phyloP scores from a whole-genome alignment of 192 early-diverging fungal species.

The Coemansia furcata region DNA sequence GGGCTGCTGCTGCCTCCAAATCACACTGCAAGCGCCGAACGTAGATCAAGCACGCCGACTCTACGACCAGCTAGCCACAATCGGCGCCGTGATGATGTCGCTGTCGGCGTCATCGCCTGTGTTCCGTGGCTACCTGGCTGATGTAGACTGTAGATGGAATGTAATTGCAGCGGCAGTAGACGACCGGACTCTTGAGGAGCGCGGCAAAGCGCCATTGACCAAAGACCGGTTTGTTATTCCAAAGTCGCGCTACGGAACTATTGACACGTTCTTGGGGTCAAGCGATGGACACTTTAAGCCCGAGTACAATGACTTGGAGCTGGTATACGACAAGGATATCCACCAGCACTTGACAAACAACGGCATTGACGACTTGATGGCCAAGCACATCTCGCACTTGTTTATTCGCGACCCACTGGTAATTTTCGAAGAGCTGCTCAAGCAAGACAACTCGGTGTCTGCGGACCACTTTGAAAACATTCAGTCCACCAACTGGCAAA shows the following conservation, averaged over 20 bases:
- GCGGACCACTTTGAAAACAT: slow-evolving; percentile 99
- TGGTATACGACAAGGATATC: slow-evolving; percentile 80
- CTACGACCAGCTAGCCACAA: slow-evolving; percentile 91
- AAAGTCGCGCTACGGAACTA: slow-evolving; percentile 96
- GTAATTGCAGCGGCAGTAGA: slow-evolving; percentile 92
- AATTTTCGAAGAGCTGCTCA: slow-evolving; percentile 85
- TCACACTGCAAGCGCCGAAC: slow-evolving; percentile 95
- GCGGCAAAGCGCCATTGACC: slow-evolving; percentile 71
- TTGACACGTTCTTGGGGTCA: slow-evolving; percentile 81
- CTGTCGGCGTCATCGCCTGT: slow-evolving; percentile 90
- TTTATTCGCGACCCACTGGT: slow-evolving; percentile 99
- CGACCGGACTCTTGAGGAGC: slow-evolving; percentile 89
- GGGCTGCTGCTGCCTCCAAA: slow-evolving; percentile 97
- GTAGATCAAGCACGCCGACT: slow-evolving; percentile 87
- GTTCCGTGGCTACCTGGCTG: slow-evolving; percentile 90
- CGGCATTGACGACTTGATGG: slow-evolving; percentile 84
- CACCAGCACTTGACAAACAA: slow-evolving; percentile 67
- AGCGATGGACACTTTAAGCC: slow-evolving; percentile 68
- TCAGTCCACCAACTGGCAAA: slow-evolving; percentile 99
- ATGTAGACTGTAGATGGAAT: slow-evolving; percentile 98
- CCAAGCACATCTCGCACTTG: slow-evolving; percentile 90
- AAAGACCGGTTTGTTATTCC: slow-evolving; percentile 77
- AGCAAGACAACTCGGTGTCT: slow-evolving; percentile 77
- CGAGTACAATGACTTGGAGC: slow-evolving; percentile 90
- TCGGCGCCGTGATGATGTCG: slow-evolving; percentile 94